phyloP scores from a whole-genome alignment of 805 yeast genomes.

The Nakazawaea ernobii region DNA sequence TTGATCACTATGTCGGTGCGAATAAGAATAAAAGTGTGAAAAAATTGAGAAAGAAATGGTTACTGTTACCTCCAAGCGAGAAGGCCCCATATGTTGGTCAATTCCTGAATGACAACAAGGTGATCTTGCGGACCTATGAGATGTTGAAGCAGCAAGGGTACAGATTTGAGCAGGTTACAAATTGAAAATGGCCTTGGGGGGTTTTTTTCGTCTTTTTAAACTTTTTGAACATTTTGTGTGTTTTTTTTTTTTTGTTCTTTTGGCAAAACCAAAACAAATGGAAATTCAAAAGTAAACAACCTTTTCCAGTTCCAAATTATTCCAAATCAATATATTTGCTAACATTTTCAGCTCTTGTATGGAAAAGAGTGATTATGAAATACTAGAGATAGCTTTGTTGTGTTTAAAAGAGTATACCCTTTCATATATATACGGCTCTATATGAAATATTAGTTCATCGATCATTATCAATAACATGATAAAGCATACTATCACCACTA shows the following conservation, averaged over 20 bases:
- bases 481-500: background rate
- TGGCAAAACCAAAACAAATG: background rate
- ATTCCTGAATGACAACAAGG: background rate
- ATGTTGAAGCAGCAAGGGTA: background rate
- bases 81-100: background rate
- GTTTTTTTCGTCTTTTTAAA: background rate
- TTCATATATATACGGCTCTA: background rate
- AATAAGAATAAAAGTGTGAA: background rate
- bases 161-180: background rate
- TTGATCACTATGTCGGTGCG: background rate
- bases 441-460: background rate
- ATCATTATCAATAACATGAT: background rate
- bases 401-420: no score
- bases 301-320: background rate
- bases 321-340: background rate
- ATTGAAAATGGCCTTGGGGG: background rate
- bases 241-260: background rate
- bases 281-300: constrained; percentile 1
- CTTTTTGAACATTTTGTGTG: no score
- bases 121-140: background rate
- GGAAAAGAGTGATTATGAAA: background rate
- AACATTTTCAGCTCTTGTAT: background rate
- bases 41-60: background rate
- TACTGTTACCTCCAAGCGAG: background rate
- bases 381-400: background rate